Conservation (phyloP, 2,329 filamentous ascomycete genomes). For the Exophiala phaeomuriformis region DNA sequence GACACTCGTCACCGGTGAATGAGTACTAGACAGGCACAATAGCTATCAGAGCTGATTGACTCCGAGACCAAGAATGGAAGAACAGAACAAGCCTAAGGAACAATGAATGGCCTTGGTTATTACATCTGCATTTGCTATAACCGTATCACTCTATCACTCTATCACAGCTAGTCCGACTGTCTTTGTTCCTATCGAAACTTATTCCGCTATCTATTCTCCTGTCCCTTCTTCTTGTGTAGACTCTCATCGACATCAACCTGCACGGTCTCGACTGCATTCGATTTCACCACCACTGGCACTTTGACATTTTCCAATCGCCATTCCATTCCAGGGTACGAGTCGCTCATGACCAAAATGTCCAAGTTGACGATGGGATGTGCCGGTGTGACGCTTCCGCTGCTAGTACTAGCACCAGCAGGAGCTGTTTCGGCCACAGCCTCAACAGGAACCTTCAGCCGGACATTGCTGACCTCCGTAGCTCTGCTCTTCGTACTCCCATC, state of each 20-base stretch:
- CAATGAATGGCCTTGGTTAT: too few species aligned
- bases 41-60: too few species aligned
- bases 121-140: too few species aligned
- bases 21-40: too few species aligned
- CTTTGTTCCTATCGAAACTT: background rate
- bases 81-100: too few species aligned
- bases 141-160: background rate
- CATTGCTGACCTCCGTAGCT: slow-evolving; percentile 19
- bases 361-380: slow-evolving; percentile 41
- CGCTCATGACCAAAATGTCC: slow-evolving; percentile 72
- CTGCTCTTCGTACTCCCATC: slow-evolving; percentile 25
- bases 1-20: too few species aligned
- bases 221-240: slow-evolving; percentile 20
- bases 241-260: slow-evolving; percentile 24
- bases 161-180: background rate
- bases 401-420: slow-evolving; percentile 5
- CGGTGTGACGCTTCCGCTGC: slow-evolving; percentile 32
- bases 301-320: slow-evolving; percentile 50
- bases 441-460: slow-evolving; percentile 14
- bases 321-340: slow-evolving; percentile 74
- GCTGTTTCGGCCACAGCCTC: slow-evolving; percentile 26
- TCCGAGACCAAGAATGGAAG: too few species aligned
- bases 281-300: slow-evolving; percentile 35
- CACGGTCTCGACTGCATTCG: slow-evolving; percentile 20
- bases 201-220: background rate